Percentiles rank a stretch among this genome's conserved stretches.
Evolutionary conservation across 139 green algal genomes (phyloP).

Genomic region (Gonium pectorale): DNA sequence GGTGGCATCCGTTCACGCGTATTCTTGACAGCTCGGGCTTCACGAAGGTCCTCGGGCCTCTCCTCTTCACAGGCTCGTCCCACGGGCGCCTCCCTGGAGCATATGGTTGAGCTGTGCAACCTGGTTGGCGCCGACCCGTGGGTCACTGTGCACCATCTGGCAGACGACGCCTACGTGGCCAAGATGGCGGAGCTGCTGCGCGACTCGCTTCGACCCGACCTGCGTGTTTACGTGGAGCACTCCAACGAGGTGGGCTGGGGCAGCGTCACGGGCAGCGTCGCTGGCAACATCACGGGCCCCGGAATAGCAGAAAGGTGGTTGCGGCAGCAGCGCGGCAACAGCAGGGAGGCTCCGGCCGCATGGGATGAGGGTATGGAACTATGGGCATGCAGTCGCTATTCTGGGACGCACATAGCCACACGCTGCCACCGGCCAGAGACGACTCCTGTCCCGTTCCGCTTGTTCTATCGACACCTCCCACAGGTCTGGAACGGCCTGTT

Average conservation of each 20-base stretch:
- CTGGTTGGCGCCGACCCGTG: slow-evolving; percentile 49
- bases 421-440: no score
- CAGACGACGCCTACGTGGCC: slow-evolving; percentile 46
- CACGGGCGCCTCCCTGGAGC: slow-evolving; percentile 41
- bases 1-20: no score
- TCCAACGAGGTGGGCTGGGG: slow-evolving; percentile 44
- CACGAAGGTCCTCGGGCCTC: no score
- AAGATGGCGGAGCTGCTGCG: slow-evolving; percentile 40
- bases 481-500: slow-evolving; percentile 52
- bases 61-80: no score
- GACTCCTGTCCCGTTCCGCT: no score
- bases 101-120: slow-evolving; percentile 52
- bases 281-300: background rate
- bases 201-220: slow-evolving; percentile 35
- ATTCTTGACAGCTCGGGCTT: no score
- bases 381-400: background rate
- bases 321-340: background rate
- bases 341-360: no score
- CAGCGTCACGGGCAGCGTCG: no score
- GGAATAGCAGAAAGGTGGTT: background rate
- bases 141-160: slow-evolving; percentile 55
- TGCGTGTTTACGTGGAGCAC: slow-evolving; percentile 53
- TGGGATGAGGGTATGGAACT: no score
- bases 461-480: background rate
- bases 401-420: background rate